phyloP scores from a whole-genome alignment of 2,329 filamentous ascomycete species.

The Aspergillus pseudoterreus region DNA sequence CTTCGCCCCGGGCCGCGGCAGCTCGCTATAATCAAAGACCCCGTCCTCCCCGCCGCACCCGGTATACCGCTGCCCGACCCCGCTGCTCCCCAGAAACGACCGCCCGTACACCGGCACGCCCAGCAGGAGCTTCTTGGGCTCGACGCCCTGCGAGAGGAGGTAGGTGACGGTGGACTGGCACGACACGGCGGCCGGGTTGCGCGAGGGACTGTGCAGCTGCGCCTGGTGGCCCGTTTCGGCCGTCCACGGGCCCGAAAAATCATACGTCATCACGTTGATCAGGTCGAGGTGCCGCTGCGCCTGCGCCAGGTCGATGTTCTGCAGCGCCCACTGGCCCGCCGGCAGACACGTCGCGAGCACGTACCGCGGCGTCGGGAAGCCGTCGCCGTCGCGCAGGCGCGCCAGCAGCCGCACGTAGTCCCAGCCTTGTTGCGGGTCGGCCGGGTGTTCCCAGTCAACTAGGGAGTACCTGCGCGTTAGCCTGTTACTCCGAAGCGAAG shows the following conservation, averaged over 20 bases:
- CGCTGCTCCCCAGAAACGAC: constrained; percentile 64
- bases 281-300: constrained; percentile 67
- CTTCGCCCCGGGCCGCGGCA: constrained; percentile 59
- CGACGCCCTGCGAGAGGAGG: constrained; percentile 63
- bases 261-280: constrained; percentile 77
- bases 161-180: constrained; percentile 65
- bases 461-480: neutral
- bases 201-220: constrained; percentile 61
- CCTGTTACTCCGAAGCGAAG: neutral
- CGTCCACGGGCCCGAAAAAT: constrained; percentile 72
- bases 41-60: constrained; percentile 59
- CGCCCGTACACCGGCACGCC: constrained; percentile 74
- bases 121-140: constrained; percentile 67
- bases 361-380: constrained; percentile 66
- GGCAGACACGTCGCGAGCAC: constrained; percentile 70
- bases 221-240: constrained; percentile 68
- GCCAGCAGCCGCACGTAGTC: constrained; percentile 69
- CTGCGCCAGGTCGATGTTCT: constrained; percentile 63
- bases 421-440: constrained; percentile 60
- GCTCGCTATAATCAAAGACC: constrained; percentile 68
- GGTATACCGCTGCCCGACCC: constrained; percentile 59
- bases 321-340: constrained; percentile 61
- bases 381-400: constrained; percentile 60
- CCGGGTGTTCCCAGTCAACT: constrained; percentile 82
- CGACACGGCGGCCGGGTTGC: constrained; percentile 47